Evolutionary conservation across 108 stramenopile species (phyloP).

Genomic region (Skeletonema potamos): DNA sequence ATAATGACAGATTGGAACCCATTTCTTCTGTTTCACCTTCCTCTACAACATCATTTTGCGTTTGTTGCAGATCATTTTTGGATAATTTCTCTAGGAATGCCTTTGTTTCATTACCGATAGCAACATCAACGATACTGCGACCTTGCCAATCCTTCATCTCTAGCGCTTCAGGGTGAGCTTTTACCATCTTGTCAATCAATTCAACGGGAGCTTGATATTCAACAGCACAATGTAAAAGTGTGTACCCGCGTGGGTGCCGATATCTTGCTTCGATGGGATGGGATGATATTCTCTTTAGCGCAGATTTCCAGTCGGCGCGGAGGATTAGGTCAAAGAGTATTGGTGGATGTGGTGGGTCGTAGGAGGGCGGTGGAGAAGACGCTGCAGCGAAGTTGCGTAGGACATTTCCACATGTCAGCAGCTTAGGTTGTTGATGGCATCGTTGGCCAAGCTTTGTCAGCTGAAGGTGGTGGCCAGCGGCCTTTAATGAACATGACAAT

Average conservation of each 20-base stretch:
- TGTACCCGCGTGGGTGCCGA: constrained; percentile 22
- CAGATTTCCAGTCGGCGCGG: constrained; percentile 10
- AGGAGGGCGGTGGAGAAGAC: not conserved
- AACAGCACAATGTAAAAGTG: constrained; percentile 14
- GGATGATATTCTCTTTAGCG: constrained; percentile 2
- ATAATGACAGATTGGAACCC: not conserved
- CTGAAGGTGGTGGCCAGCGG: not conserved
- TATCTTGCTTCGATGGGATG: constrained; percentile 24
- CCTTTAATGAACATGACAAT: not conserved
- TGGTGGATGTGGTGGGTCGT: constrained; percentile 12
- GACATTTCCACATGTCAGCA: not conserved
- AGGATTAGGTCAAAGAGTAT: constrained; percentile 28
- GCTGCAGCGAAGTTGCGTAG: not conserved
- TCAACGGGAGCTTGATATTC: constrained; percentile 20
- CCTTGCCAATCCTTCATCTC: constrained; percentile 29
- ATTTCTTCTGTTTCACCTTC: not conserved
- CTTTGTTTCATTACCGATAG: constrained; percentile 11
- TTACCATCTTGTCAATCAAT: constrained; percentile 15
- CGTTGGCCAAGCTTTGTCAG: not conserved
- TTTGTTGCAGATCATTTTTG: not conserved
- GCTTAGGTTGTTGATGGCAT: not conserved
- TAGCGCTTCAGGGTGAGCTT: constrained; percentile 22
- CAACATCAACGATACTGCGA: constrained; percentile 9
- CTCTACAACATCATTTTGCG: not conserved
- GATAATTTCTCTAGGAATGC: constrained; percentile 3